Percentiles rank a stretch among this genome's conserved stretches.
phyloP scores from a whole-genome alignment of 441 rosid species.

The Raphanus hybrid region DNA sequence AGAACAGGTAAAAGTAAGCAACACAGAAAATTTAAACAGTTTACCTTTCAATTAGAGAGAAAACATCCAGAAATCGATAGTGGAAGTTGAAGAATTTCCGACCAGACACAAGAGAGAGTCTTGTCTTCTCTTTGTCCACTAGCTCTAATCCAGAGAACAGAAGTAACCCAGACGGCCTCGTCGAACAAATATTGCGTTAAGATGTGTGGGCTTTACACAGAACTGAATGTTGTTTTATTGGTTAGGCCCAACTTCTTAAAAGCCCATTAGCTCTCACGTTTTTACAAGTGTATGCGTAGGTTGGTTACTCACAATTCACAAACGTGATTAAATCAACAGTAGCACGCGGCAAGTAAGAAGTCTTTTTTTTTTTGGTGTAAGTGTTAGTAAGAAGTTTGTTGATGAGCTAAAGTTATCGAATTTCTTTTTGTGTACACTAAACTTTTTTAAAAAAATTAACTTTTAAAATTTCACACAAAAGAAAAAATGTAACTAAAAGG shows the following conservation, averaged over 20 bases:
- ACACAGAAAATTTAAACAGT: not conserved
- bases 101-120: conserved; percentile 10
- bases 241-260: not conserved
- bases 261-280: not conserved
- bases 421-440: not conserved
- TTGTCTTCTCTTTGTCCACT: not conserved
- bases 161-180: not conserved
- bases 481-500: not conserved
- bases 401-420: not conserved
- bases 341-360: not conserved
- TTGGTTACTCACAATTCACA: not conserved
- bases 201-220: not conserved
- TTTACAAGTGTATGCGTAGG: not conserved
- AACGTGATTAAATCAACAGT: not conserved
- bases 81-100: conserved; percentile 8
- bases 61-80: not conserved
- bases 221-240: not conserved
- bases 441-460: not conserved
- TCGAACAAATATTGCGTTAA: not conserved
- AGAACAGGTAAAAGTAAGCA: too few relatives aligned
- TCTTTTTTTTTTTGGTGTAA: too few relatives aligned
- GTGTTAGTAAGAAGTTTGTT: not conserved
- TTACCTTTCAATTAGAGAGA: conserved; percentile 23
- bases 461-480: not conserved
- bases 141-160: not conserved